Evolutionary conservation across 2,329 filamentous ascomycete species (phyloP), one percentile per base, ranked within the genome.

Genomic region (Trichoderma koningii): DNA sequence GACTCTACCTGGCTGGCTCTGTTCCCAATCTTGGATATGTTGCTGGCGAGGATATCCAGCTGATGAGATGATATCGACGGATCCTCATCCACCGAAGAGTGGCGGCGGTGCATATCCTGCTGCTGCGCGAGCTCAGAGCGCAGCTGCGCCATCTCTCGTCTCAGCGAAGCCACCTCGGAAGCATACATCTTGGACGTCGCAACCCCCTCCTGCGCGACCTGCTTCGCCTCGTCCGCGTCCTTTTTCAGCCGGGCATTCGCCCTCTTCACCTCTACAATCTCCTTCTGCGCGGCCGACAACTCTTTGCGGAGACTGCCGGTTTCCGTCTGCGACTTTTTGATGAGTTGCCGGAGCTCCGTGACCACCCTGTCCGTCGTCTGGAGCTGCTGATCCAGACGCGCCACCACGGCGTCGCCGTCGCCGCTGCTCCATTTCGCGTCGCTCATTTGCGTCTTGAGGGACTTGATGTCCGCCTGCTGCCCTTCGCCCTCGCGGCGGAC

Each of bases 31-130:
- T 75, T 78, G 42, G 76, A 73, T 30, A 80, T 76, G 63, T 70
- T 78, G 61, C 67, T 75, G 2, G 76, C 74, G 34, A 80, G 72
- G 10, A 80, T 78, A 53, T 80, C 78, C 10, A 80, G 70, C 45
- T 79, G 77, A 52, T 70, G 72, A 6, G 73, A 67, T 12, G 71
- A 72, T 28, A 76, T 73, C 5, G 67, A 66, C 6, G 55, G 67
- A 38, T 10, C 66, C n/a, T 57, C 66, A 67, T 28, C 52, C 47
- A 30, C 47, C 34, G 45, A 63, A 56, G 50, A 55, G 3, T 62
- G 59, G 23, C 64, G 21, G 21, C 64, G 21, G 21, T 64, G 66
- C 61, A 71, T 66, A n/a, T 70, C 71, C 14, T 75, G 68, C 21
- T 71, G 68, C 21, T 71, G 68, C 2, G 69, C 69, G 15, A 77